Evolutionary conservation across 306 rosid species (phyloP).

Genomic region (Malus sieversii): DNA sequence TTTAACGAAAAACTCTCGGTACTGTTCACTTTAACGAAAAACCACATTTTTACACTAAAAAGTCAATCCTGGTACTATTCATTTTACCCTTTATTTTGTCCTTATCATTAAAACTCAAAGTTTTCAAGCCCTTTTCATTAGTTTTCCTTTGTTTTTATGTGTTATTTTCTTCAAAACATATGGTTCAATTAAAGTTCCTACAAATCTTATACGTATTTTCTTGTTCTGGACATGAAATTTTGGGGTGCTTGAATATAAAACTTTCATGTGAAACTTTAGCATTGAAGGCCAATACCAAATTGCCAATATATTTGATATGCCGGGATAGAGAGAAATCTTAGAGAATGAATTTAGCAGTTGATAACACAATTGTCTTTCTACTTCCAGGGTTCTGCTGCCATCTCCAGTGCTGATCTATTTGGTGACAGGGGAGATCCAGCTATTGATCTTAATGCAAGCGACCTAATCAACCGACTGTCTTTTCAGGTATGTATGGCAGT

Average conservation of each 20-base stretch:
- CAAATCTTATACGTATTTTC: background rate
- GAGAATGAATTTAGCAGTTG: background rate
- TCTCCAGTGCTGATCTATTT: conserved; percentile 86
- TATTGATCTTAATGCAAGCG: conserved; percentile 54
- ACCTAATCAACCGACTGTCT: conserved; percentile 65
- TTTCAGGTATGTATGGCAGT: conserved; percentile 41
- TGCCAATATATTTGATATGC: background rate
- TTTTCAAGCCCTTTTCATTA: no score
- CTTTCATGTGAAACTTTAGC: background rate
- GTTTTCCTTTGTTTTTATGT: background rate
- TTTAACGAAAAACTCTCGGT: no score
- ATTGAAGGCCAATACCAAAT: background rate
- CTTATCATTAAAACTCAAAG: no score
- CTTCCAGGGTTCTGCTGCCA: conserved; percentile 66
- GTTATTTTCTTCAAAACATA: background rate
- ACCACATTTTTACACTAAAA: no score
- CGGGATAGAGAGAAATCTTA: no score
- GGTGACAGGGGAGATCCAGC: conserved; percentile 47
- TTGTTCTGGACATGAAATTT: background rate
- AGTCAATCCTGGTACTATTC: no score
- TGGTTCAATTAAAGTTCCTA: background rate
- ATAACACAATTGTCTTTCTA: conserved; percentile 9
- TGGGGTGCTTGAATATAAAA: background rate
- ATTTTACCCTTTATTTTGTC: no score
- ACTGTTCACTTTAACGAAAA: no score